Evolutionary conservation across 176 grass and related monocot genomes (phyloP).

Genomic region (Oryza meridionalis): DNA sequence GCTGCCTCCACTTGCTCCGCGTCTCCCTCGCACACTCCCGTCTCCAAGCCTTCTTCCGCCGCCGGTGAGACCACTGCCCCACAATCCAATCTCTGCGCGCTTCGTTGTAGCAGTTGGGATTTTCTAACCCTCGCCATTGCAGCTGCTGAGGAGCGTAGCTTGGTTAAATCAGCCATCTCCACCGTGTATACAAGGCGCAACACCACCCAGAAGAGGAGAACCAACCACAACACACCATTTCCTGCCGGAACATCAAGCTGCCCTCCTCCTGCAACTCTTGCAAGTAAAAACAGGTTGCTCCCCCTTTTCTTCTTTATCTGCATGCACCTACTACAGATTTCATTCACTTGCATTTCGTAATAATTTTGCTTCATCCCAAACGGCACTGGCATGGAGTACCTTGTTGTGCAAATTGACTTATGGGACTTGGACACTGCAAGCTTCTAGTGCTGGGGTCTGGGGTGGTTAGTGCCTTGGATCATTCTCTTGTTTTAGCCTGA

Average conservation of each 20-base stretch:
- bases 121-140: too few relatives aligned
- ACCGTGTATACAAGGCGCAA: slow-evolving; percentile 43
- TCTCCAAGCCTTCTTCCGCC: slow-evolving; percentile 23
- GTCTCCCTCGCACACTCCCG: slow-evolving; percentile 28
- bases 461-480: too few relatives aligned
- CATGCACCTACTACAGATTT: neutral
- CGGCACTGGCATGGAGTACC: too few relatives aligned
- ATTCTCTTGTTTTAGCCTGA: too few relatives aligned
- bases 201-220: neutral
- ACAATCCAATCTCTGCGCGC: too few relatives aligned
- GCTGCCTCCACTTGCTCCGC: neutral
- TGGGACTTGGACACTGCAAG: too few relatives aligned
- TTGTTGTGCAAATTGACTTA: neutral
- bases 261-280: slow-evolving; percentile 24
- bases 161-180: slow-evolving; percentile 36
- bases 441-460: too few relatives aligned
- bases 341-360: neutral
- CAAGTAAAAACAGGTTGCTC: slow-evolving; percentile 9
- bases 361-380: neutral
- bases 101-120: too few relatives aligned
- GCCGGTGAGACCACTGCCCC: neutral
- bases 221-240: neutral
- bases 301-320: neutral
- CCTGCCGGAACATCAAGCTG: slow-evolving; percentile 42
- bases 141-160: neutral